These are phyloP conservation scores for Stemphylium lycopersici DNA, from an alignment of 2,329 filamentous ascomycete species.

Conservation along the genomic window DNA sequence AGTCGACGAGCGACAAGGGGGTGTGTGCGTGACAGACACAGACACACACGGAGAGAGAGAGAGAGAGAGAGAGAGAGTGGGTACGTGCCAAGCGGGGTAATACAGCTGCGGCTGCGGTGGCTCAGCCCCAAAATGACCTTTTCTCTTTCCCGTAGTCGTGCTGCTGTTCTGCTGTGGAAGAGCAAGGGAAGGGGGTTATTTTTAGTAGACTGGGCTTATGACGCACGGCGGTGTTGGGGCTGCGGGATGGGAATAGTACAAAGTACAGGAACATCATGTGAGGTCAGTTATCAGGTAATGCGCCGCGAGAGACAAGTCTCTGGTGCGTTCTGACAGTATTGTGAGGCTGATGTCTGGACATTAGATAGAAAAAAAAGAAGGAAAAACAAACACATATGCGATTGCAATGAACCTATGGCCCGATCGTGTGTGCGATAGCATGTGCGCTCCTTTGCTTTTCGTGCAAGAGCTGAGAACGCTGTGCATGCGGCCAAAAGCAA, in stretches of 20 bases:
- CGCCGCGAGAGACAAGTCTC: background rate
- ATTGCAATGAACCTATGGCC: constrained; percentile 16
- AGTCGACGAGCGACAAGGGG: too few species aligned
- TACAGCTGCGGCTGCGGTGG: background rate
- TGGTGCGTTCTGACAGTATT: background rate
- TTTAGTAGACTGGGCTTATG: too few species aligned
- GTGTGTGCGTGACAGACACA: too few species aligned
- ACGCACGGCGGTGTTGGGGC: too few species aligned
- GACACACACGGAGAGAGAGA: too few species aligned
- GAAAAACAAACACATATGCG: background rate
- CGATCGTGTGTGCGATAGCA: background rate
- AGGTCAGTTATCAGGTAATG: too few species aligned
- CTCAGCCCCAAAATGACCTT: background rate
- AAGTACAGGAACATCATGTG: too few species aligned
- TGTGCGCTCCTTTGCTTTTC: background rate
- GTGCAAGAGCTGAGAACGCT: background rate
- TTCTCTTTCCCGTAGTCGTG: background rate
- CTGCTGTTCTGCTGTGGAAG: too few species aligned
- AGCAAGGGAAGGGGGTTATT: too few species aligned
- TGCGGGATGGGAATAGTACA: too few species aligned
- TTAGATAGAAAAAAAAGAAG: too few species aligned
- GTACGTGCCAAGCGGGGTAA: constrained; percentile 8
- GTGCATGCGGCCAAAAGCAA: constrained; percentile 10
- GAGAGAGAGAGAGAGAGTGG: background rate
- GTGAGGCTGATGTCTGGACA: too few species aligned